Percentiles rank a stretch among this genome's conserved stretches.
phyloP scores from a whole-genome alignment of 306 rosid genomes.

The Myrica gale region DNA sequence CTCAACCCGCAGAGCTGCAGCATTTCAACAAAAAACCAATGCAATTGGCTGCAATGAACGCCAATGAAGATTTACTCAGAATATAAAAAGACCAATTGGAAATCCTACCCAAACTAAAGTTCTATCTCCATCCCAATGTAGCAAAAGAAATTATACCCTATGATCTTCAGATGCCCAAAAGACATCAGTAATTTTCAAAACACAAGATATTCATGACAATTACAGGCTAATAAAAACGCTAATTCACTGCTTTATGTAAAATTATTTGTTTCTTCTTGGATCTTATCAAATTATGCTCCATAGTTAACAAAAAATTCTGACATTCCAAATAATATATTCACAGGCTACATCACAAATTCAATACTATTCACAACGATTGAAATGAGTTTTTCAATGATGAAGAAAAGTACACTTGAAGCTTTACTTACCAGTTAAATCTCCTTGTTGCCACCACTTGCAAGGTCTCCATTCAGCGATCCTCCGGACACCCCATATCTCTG shows the following conservation, averaged over 20 bases:
- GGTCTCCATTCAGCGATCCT: conserved; percentile 82
- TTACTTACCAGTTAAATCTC: conserved; percentile 50
- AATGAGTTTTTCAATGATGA: not conserved
- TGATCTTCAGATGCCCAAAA: conserved; percentile 1
- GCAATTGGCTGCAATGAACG: conserved; percentile 82
- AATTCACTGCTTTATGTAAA: not conserved
- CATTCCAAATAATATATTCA: not conserved
- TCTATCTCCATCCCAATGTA: conserved; percentile 6
- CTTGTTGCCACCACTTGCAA: conserved; percentile 91
- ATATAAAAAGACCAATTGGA: conserved; percentile 24
- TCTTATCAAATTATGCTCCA: not conserved
- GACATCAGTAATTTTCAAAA: conserved; percentile 8
- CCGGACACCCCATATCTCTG: conserved; percentile 72
- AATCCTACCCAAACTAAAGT: conserved; percentile 25
- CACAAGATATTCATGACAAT: not conserved
- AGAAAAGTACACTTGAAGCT: conserved; percentile 8
- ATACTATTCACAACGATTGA: not conserved
- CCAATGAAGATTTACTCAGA: conserved; percentile 67
- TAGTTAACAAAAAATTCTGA: conserved; percentile 11
- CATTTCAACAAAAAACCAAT: conserved; percentile 61
- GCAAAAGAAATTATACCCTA: not conserved
- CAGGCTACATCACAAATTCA: not conserved
- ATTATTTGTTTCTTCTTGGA: not conserved
- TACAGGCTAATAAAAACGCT: not conserved
- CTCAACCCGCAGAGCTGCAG: conserved; percentile 74